Conservation (phyloP, 2,329 filamentous ascomycete species). For the Madurella mycetomatis region DNA sequence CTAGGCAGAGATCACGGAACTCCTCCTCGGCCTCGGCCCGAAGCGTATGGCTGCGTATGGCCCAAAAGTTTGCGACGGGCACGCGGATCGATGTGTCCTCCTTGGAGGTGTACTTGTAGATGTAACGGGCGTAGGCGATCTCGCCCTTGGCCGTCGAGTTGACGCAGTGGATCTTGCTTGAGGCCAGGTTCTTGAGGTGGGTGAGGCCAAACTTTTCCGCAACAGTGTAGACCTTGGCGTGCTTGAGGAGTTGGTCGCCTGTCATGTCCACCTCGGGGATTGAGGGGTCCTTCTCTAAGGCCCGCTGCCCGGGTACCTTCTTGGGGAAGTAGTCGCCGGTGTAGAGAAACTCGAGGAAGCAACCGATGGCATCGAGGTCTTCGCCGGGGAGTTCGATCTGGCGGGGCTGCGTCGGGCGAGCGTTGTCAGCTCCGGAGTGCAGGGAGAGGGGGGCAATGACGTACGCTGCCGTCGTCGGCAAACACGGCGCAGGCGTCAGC, state of each 20-base stretch:
- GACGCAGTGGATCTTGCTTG: conserved; percentile 88
- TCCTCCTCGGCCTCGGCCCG: conserved; percentile 81
- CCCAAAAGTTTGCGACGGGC: conserved; percentile 89
- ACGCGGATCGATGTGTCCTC: conserved; percentile 71
- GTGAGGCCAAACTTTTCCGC: conserved; percentile 71
- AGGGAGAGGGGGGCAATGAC: conserved; percentile 27
- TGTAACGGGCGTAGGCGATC: conserved; percentile 86
- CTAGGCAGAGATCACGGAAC: conserved; percentile 79
- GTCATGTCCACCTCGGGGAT: conserved; percentile 65
- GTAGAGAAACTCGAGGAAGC: conserved; percentile 80
- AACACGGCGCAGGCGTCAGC: conserved; percentile 58
- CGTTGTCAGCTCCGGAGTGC: background rate
- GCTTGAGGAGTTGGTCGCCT: conserved; percentile 80
- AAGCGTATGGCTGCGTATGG: conserved; percentile 71
- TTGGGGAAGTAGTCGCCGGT: conserved; percentile 82
- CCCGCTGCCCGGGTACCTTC: conserved; percentile 57
- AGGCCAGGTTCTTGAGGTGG: conserved; percentile 69
- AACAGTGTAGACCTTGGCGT: conserved; percentile 85
- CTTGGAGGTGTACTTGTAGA: conserved; percentile 69
- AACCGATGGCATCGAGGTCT: conserved; percentile 68
- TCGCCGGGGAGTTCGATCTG: conserved; percentile 65
- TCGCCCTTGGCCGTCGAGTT: conserved; percentile 84
- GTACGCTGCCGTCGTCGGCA: conserved; percentile 55
- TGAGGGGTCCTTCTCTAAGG: conserved; percentile 64
- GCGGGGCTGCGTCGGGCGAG: conserved; percentile 44